These are phyloP conservation scores for Termitomyces sp. DNA, from an alignment of 768 basidiomycete genomes.

Conservation along the genomic window DNA sequence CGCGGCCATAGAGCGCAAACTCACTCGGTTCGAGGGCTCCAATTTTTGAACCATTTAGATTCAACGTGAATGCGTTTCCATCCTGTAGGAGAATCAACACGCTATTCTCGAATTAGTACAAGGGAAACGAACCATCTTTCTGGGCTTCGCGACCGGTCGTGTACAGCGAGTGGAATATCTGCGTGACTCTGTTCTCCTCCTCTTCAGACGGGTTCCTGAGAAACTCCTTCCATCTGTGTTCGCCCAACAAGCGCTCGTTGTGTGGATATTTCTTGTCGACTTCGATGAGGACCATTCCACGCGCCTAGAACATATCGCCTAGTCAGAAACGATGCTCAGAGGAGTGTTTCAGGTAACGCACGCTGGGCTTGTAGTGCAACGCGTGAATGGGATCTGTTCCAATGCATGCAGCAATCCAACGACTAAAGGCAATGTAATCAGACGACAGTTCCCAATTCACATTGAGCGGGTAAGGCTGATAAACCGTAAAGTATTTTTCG, in stretches of 20 bases:
- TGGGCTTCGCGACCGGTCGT: conserved; percentile 38
- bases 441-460: conserved; percentile 39
- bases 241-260: conserved; percentile 40
- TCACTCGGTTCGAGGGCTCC: conserved; percentile 31
- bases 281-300: conserved; percentile 48
- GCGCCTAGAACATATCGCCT: conserved; percentile 25
- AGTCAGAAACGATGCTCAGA: conserved; percentile 2
- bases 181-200: conserved; percentile 31
- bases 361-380: conserved; percentile 47
- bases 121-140: conserved; percentile 42
- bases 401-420: conserved; percentile 46
- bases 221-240: conserved; percentile 48
- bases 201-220: conserved; percentile 34
- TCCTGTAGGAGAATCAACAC: conserved; percentile 24
- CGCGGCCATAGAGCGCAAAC: conserved; percentile 2
- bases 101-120: neutral
- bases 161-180: conserved; percentile 43
- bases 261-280: conserved; percentile 34
- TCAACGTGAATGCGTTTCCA: conserved; percentile 48
- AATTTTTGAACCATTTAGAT: conserved; percentile 38
- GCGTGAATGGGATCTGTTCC: conserved; percentile 34
- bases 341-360: conserved; percentile 18
- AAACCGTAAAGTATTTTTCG: conserved; percentile 43
- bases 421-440: conserved; percentile 37
- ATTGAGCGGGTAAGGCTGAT: conserved; percentile 47